A percentile compares a stretch with the other conserved stretches of the same genome.
Conservation (phyloP, 257 asterid genomes). For the Nyctanthes arbortristis region DNA sequence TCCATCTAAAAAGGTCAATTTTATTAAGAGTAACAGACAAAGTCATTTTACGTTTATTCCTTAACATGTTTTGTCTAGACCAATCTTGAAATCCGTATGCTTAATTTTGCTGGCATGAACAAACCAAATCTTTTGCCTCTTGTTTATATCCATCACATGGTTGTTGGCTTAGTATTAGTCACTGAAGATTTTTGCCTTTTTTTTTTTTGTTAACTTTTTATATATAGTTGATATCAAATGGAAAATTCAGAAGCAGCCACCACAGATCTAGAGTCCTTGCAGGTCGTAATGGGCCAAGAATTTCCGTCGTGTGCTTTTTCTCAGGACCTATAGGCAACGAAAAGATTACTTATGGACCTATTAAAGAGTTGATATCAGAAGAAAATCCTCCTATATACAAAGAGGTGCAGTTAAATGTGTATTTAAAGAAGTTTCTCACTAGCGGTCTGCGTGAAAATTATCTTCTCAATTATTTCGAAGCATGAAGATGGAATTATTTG, state of each 20-base stretch:
- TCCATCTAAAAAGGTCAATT: too few relatives aligned
- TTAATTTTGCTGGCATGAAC: background rate
- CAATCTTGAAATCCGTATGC: background rate
- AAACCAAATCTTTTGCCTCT: background rate
- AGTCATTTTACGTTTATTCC: too few relatives aligned
- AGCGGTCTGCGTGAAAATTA: slow-evolving; percentile 36
- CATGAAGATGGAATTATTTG: slow-evolving; percentile 25
- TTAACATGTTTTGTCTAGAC: background rate
- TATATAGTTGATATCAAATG: slow-evolving; percentile 49
- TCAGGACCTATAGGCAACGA: slow-evolving; percentile 11
- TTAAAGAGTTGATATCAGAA: slow-evolving; percentile 45
- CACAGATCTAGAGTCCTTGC: slow-evolving; percentile 52
- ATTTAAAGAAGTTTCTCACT: background rate
- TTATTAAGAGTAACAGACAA: too few relatives aligned
- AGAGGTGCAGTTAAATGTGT: slow-evolving; percentile 33
- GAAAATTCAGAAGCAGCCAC: slow-evolving; percentile 35
- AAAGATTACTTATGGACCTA: slow-evolving; percentile 38
- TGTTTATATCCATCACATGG: background rate
- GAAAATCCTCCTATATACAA: slow-evolving; percentile 44
- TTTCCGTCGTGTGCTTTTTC: slow-evolving; percentile 49
- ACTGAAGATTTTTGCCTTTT: background rate
- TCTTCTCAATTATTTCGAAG: slow-evolving; percentile 37
- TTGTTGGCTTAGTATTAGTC: background rate
- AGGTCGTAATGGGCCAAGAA: slow-evolving; percentile 41
- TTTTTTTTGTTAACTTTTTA: background rate